Percentiles rank a stretch among this genome's conserved stretches.
phyloP scores from a whole-genome alignment of 192 early-diverging fungal genomes.

The Rhizoclosmatium globosum region DNA sequence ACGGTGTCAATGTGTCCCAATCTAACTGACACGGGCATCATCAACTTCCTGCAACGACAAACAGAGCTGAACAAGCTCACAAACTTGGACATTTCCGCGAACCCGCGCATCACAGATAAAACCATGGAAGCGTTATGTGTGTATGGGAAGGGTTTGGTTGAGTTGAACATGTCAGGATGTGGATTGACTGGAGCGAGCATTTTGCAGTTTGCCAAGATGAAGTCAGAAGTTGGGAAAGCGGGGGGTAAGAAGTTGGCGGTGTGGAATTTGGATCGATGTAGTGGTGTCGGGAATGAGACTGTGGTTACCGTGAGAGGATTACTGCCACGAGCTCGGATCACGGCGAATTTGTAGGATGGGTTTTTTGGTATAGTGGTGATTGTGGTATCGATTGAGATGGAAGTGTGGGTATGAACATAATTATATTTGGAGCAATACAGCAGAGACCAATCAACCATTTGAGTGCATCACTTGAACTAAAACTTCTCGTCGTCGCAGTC shows the following conservation, averaged over 20 bases:
- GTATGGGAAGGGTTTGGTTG: neutral
- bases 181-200: conserved; percentile 13
- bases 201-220: conserved; percentile 11
- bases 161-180: conserved; percentile 29
- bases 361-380: neutral
- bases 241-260: neutral
- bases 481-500: conserved; percentile 11
- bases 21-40: conserved; percentile 8
- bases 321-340: neutral
- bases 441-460: too few relatives aligned
- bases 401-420: neutral
- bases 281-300: conserved; percentile 13
- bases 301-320: conserved; percentile 10
- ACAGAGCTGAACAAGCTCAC: conserved; percentile 4
- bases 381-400: too few relatives aligned
- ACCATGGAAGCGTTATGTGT: neutral
- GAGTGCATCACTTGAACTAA: neutral
- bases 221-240: neutral
- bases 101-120: conserved; percentile 21
- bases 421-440: neutral
- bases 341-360: conserved; percentile 12
- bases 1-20: conserved; percentile 18
- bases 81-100: neutral
- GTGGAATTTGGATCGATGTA: conserved; percentile 10
- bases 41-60: neutral